Percentiles rank a stretch among this genome's conserved stretches.
These are phyloP conservation scores for Steccherinum ochraceum DNA, from an alignment of 768 basidiomycete species.

Conservation along the genomic window DNA sequence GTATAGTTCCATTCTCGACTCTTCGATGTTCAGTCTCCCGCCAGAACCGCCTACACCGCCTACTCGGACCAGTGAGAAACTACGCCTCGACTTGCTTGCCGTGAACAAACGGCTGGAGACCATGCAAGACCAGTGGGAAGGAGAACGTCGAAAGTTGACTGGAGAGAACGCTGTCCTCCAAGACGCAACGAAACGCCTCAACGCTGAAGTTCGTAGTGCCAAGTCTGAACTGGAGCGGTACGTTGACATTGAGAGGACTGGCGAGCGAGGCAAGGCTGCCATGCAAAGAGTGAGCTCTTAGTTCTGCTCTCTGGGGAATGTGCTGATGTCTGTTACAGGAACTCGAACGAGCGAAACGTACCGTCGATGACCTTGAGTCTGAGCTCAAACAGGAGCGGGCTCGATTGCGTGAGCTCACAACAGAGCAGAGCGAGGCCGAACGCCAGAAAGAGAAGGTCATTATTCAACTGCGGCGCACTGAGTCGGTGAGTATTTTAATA, in stretches of 20 bases:
- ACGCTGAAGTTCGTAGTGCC: conserved; percentile 49
- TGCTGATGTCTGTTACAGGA: conserved; percentile 40
- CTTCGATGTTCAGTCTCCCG: conserved; percentile 39
- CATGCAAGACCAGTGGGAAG: conserved; percentile 65
- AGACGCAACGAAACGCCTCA: conserved; percentile 62
- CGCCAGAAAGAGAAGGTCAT: conserved; percentile 62
- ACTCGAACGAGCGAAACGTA: conserved; percentile 56
- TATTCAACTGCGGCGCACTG: conserved; percentile 61
- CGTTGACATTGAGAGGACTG: conserved; percentile 44
- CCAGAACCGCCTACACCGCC: conserved; percentile 64
- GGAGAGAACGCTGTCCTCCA: conserved; percentile 72
- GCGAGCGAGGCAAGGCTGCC: conserved; percentile 41
- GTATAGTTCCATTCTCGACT: conserved; percentile 46
- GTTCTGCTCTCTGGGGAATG: background rate
- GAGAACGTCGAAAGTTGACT: conserved; percentile 55
- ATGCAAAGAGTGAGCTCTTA: conserved; percentile 46
- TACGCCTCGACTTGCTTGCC: conserved; percentile 50
- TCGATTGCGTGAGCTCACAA: conserved; percentile 53
- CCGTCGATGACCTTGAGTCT: conserved; percentile 63
- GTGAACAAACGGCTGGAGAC: conserved; percentile 58
- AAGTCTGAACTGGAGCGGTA: conserved; percentile 53
- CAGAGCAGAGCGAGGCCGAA: conserved; percentile 56
- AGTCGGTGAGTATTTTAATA: conserved; percentile 43
- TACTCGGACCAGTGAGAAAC: conserved; percentile 58
- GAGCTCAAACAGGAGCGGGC: conserved; percentile 68